Conservation (phyloP, 768 basidiomycete genomes). For the Sistotremastrum suecicum region DNA sequence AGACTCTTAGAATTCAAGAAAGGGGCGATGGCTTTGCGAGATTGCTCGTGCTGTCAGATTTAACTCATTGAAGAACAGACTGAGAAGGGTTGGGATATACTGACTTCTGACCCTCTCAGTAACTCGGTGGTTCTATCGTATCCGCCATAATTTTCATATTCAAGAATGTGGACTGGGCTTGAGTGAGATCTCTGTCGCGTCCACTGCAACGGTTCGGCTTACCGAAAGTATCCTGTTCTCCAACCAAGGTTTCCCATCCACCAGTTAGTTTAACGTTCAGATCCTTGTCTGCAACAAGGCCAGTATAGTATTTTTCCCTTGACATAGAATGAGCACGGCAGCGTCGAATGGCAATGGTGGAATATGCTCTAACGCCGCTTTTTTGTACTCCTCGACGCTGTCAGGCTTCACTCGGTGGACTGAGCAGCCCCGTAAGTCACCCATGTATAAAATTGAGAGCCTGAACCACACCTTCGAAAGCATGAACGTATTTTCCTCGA, state of each 20-base stretch:
- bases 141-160: slow-evolving; percentile 88
- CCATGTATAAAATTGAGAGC: slow-evolving; percentile 1
- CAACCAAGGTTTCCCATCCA: slow-evolving; percentile 84
- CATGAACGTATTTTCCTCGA: slow-evolving; percentile 88
- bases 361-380: slow-evolving; percentile 53
- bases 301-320: slow-evolving; percentile 76
- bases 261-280: slow-evolving; percentile 82
- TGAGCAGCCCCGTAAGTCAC: slow-evolving; percentile 19
- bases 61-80: background rate
- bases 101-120: slow-evolving; percentile 52
- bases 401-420: slow-evolving; percentile 81
- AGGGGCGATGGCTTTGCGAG: slow-evolving; percentile 66
- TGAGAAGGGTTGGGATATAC: slow-evolving; percentile 8
- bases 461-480: slow-evolving; percentile 57
- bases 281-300: slow-evolving; percentile 57
- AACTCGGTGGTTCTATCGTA: slow-evolving; percentile 64
- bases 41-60: slow-evolving; percentile 39
- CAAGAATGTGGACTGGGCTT: slow-evolving; percentile 52
- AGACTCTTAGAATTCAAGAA: slow-evolving; percentile 55
- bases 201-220: slow-evolving; percentile 20
- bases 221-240: slow-evolving; percentile 81
- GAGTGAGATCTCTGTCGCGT: background rate
- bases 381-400: slow-evolving; percentile 70
- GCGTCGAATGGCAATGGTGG: background rate
- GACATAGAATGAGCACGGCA: slow-evolving; percentile 2